Percentiles rank a stretch among this genome's conserved stretches.
Conservation (phyloP, 805 yeast genomes). For the Wickerhamomyces queroliae region DNA sequence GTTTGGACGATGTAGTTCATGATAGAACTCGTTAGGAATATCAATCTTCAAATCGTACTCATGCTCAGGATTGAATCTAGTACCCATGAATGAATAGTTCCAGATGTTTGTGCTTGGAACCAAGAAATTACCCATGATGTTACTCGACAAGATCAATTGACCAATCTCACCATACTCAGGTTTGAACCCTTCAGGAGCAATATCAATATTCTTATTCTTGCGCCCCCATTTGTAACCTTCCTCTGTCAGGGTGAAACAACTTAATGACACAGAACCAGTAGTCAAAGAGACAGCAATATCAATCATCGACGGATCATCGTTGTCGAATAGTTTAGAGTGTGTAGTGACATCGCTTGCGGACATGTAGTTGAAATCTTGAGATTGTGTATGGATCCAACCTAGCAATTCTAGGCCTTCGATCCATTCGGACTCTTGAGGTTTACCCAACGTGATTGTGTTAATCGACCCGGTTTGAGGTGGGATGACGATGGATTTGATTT, state of each 20-base stretch:
- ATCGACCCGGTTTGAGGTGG: conserved; percentile 85
- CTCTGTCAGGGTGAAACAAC: conserved; percentile 54
- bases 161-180: conserved; percentile 52
- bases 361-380: conserved; percentile 56
- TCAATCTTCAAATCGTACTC: conserved; percentile 65
- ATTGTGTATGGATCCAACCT: conserved; percentile 94
- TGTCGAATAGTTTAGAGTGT: conserved; percentile 35
- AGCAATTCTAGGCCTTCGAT: conserved; percentile 63
- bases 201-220: conserved; percentile 45
- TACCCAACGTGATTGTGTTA: conserved; percentile 37
- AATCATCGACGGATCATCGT: conserved; percentile 33
- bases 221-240: conserved; percentile 80
- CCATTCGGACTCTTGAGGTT: conserved; percentile 46
- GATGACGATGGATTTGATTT: conserved; percentile 65
- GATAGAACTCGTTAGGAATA: conserved; percentile 76
- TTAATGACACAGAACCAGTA: conserved; percentile 78
- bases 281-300: conserved; percentile 66
- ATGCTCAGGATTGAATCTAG: conserved; percentile 66
- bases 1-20: conserved; percentile 80
- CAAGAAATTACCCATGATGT: conserved; percentile 73
- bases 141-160: conserved; percentile 70
- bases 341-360: conserved; percentile 67
- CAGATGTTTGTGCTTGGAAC: conserved; percentile 83
- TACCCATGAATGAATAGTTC: conserved; percentile 89
- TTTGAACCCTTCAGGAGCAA: conserved; percentile 63